phyloP scores from a whole-genome alignment of 257 asterid genomes.

The Jaltomata sinuosa region DNA sequence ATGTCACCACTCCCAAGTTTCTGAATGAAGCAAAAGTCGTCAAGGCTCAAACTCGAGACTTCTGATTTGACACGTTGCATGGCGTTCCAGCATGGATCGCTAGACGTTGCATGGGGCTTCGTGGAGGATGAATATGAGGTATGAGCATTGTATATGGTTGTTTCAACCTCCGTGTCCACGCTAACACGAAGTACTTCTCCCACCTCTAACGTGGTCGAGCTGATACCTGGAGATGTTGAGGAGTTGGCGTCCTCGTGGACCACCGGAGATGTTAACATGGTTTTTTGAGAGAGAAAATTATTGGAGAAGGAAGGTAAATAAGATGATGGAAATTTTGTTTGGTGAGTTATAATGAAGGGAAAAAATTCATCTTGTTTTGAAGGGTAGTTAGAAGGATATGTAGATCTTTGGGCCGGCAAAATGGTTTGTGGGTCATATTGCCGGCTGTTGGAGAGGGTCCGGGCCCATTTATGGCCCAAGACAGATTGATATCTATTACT shows the following conservation, averaged over 20 bases:
- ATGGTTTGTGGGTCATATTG: conserved; percentile 28
- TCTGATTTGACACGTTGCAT: conserved; percentile 12
- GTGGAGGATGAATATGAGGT: background rate
- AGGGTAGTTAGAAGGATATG: conserved; percentile 2
- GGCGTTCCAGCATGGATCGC: conserved; percentile 10
- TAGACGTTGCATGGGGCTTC: conserved; percentile 10
- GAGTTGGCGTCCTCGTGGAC: background rate
- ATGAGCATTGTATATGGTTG: background rate
- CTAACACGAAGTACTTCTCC: background rate
- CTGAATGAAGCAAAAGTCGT: conserved; percentile 43
- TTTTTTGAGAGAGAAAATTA: background rate
- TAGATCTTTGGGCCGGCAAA: conserved; percentile 44
- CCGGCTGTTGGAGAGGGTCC: conserved; percentile 34
- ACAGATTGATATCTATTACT: background rate
- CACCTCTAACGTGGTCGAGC: conserved; percentile 1
- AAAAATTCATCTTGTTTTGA: background rate
- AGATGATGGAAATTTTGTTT: background rate
- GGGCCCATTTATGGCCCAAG: conserved; percentile 30
- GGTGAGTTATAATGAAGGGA: background rate
- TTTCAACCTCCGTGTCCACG: background rate
- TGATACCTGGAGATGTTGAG: background rate
- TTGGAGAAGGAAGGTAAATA: background rate
- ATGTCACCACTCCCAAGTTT: conserved; percentile 75
- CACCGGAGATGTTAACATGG: conserved; percentile 17
- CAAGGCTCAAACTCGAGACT: conserved; percentile 18